phyloP scores from a whole-genome alignment of 2,329 filamentous ascomycete genomes.

The Exophiala calicioides region DNA sequence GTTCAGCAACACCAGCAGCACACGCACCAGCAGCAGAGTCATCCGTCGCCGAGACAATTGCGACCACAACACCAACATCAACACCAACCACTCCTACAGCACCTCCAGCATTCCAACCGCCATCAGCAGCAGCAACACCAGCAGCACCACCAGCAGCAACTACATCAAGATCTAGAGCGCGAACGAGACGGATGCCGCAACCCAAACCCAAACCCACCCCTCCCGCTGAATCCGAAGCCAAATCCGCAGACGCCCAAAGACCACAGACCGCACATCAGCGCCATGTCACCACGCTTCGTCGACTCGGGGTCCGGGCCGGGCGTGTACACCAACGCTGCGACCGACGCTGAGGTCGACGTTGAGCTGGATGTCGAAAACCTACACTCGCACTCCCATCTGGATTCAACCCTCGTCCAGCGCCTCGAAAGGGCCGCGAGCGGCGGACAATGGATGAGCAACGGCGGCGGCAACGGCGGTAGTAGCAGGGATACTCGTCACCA shows the following conservation, averaged over 20 bases:
- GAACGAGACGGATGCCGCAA: neutral
- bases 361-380: constrained; percentile 2
- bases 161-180: too few relatives aligned
- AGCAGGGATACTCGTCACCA: too few relatives aligned
- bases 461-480: too few relatives aligned
- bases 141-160: neutral
- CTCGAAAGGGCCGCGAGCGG: constrained; percentile 17
- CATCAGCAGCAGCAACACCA: neutral
- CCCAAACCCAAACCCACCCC: neutral
- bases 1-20: too few relatives aligned
- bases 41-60: too few relatives aligned
- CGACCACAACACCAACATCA: neutral
- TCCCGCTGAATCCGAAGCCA: constrained; percentile 2
- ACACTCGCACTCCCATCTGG: neutral
- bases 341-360: neutral
- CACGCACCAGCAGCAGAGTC: too few relatives aligned
- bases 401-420: constrained; percentile 13
- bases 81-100: neutral
- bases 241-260: neutral
- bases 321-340: neutral
- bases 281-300: too few relatives aligned
- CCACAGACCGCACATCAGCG: too few relatives aligned
- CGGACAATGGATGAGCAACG: constrained; percentile 16
- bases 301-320: too few relatives aligned
- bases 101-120: neutral